phyloP scores from a whole-genome alignment of 83 land plant genomes.

The Diphasiastrum complanatum region DNA sequence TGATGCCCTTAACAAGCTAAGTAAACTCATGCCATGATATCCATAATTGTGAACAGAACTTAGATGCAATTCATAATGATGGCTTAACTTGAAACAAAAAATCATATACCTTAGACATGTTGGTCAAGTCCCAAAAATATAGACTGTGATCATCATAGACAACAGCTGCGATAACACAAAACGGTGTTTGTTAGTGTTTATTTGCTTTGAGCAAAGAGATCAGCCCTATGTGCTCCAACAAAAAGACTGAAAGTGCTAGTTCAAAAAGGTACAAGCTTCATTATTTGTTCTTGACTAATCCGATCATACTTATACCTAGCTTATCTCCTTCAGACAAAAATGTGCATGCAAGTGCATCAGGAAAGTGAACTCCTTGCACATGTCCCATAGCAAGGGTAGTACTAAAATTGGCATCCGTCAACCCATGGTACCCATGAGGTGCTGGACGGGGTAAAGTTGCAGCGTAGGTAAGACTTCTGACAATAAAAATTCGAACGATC shows the following conservation, averaged over 20 bases:
- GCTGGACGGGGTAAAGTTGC: slow-evolving; percentile 8
- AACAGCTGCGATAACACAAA: no score
- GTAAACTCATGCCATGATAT: no score
- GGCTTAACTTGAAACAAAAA: no score
- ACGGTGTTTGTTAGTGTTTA: no score
- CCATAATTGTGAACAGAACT: no score
- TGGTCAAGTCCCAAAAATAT: slow-evolving; percentile 5
- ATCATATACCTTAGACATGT: slow-evolving; percentile 10
- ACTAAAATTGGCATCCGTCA: slow-evolving; percentile 2
- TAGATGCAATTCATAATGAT: no score
- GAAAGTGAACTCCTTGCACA: slow-evolving; percentile 5
- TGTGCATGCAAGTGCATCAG: slow-evolving; percentile 8
- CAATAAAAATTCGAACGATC: neutral
- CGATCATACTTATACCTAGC: no score
- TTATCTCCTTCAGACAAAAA: neutral
- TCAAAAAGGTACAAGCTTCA: neutral
- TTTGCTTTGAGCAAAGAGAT: no score
- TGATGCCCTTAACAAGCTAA: no score
- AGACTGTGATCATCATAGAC: slow-evolving; percentile 18
- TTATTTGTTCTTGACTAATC: no score
- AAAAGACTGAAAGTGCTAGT: neutral
- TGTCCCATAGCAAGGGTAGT: slow-evolving; percentile 5
- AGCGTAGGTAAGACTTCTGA: slow-evolving; percentile 11
- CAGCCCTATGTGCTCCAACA: no score
- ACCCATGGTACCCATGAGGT: slow-evolving; percentile 14